phyloP scores from a whole-genome alignment of 129 eudicot genomes.

The Gnaphalium uliginosum region DNA sequence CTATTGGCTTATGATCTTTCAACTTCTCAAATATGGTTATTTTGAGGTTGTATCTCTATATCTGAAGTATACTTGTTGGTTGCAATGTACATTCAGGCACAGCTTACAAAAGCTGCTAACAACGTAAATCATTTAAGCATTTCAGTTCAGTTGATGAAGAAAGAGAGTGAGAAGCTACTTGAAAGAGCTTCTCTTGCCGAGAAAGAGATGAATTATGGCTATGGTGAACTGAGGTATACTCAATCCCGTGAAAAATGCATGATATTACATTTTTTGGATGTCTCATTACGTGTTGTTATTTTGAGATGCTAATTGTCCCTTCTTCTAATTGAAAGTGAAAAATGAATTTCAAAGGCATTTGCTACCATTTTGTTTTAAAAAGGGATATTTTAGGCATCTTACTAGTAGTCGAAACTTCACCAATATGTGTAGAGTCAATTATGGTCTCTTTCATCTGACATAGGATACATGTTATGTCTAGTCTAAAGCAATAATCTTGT shows the following conservation, averaged over 20 bases:
- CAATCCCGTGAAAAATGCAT: conserved; percentile 13
- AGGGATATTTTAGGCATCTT: conserved; percentile 4
- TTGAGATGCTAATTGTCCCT: neutral
- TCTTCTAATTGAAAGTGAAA: conserved; percentile 1
- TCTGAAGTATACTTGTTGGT: conserved; percentile 17
- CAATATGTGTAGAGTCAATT: neutral
- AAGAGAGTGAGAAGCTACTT: conserved; percentile 77
- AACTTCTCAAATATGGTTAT: neutral
- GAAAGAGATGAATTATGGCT: conserved; percentile 73
- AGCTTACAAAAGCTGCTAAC: conserved; percentile 66
- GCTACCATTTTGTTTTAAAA: neutral
- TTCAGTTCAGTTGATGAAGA: conserved; percentile 85
- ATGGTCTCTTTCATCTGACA: neutral
- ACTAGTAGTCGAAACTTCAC: conserved; percentile 3
- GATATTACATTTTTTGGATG: neutral
- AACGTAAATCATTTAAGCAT: conserved; percentile 58
- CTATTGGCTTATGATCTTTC: conserved; percentile 20
- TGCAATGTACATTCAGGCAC: conserved; percentile 61
- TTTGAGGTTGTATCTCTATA: neutral
- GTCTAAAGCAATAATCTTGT: conserved; percentile 8
- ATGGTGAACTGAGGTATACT: conserved; percentile 61
- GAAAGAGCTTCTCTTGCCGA: conserved; percentile 90
- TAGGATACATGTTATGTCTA: conserved; percentile 10
- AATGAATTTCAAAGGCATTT: neutral
- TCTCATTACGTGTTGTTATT: conserved; percentile 1